These are phyloP conservation scores for Ambrosia trifida DNA, from an alignment of 129 eudicot species.

Conservation along the genomic window DNA sequence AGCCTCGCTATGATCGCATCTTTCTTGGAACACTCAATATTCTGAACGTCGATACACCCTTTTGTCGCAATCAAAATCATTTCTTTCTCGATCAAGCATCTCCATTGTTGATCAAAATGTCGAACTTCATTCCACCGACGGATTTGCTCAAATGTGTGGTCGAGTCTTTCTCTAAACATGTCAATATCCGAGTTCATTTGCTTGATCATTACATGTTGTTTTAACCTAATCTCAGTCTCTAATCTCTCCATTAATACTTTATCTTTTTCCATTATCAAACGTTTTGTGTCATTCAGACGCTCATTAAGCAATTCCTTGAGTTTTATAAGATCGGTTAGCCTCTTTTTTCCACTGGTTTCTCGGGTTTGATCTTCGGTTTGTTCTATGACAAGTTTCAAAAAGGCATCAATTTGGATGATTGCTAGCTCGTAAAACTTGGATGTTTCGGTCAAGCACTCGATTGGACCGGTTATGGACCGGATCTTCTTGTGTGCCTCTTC, in stretches of 20 bases:
- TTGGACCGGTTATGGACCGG: slow-evolving; percentile 42
- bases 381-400: slow-evolving; percentile 47
- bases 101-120: slow-evolving; percentile 51
- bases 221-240: slow-evolving; percentile 40
- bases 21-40: slow-evolving; percentile 20
- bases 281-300: slow-evolving; percentile 41
- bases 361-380: slow-evolving; percentile 35
- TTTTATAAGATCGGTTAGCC: slow-evolving; percentile 45
- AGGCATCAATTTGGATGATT: slow-evolving; percentile 53
- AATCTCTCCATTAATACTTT: slow-evolving; percentile 43
- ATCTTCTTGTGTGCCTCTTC: slow-evolving; percentile 59
- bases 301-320: slow-evolving; percentile 49
- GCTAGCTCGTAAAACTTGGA: slow-evolving; percentile 73
- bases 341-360: slow-evolving; percentile 40
- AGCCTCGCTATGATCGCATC: slow-evolving; percentile 46
- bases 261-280: slow-evolving; percentile 48
- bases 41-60: slow-evolving; percentile 42
- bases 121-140: slow-evolving; percentile 37
- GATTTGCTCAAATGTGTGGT: slow-evolving; percentile 50
- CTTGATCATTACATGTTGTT: slow-evolving; percentile 38
- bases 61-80: slow-evolving; percentile 28
- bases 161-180: slow-evolving; percentile 50
- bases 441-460: slow-evolving; percentile 51
- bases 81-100: slow-evolving; percentile 56
- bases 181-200: slow-evolving; percentile 58